Conservation (phyloP, 2,329 filamentous ascomycete genomes). For the Grosmannia huntii region DNA sequence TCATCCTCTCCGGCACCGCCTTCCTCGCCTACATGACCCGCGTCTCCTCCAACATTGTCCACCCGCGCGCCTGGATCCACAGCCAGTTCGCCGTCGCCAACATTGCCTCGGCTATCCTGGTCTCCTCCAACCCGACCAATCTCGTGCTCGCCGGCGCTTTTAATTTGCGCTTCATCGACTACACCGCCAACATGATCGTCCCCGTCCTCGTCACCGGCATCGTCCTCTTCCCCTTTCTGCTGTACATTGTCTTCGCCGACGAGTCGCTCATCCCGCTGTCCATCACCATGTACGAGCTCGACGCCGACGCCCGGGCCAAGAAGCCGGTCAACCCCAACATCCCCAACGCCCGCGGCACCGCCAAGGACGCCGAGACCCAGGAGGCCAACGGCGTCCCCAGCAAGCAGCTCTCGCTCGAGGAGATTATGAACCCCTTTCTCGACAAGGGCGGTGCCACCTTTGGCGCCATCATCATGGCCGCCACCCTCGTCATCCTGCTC, state of each 20-base stretch:
- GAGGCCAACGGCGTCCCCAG: conserved; percentile 33
- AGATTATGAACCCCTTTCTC: conserved; percentile 64
- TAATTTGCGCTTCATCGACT: conserved; percentile 56
- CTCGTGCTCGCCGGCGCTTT: conserved; percentile 63
- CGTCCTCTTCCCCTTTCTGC: conserved; percentile 54
- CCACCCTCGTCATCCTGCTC: conserved; percentile 52
- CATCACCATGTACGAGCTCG: conserved; percentile 57
- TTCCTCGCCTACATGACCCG: conserved; percentile 68
- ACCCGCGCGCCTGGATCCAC: conserved; percentile 61
- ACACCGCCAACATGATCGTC: conserved; percentile 68
- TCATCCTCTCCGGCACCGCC: conserved; percentile 61
- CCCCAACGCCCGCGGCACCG: conserved; percentile 44
- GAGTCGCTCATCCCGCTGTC: conserved; percentile 48
- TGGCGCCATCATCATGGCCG: conserved; percentile 52
- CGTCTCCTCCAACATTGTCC: conserved; percentile 58
- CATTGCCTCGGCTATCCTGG: conserved; percentile 61
- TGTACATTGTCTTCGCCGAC: conserved; percentile 56
- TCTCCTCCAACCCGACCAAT: conserved; percentile 69
- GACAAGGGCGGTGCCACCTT: conserved; percentile 54
- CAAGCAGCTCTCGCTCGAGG: conserved; percentile 49
- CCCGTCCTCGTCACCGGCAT: conserved; percentile 57
- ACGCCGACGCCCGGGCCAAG: conserved; percentile 39
- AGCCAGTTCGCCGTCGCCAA: conserved; percentile 62
- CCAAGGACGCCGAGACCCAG: conserved; percentile 35
- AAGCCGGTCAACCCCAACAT: conserved; percentile 62